phyloP scores from a whole-genome alignment of 768 basidiomycete species.

The Agaricus subrufescens region DNA sequence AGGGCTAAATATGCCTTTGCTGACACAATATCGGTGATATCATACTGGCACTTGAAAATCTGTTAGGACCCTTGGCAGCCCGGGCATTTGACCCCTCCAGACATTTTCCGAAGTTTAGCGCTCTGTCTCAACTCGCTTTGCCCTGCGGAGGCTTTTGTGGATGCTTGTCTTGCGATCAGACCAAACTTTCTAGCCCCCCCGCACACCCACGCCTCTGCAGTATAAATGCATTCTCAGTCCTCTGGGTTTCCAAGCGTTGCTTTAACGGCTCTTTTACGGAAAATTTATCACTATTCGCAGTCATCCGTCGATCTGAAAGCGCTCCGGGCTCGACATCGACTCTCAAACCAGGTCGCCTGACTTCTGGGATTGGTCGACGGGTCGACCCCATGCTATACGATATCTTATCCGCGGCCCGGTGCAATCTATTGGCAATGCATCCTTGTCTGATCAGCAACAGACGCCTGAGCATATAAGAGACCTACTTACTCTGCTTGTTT shows the following conservation, averaged over 20 bases:
- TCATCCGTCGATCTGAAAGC: neutral
- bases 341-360: neutral
- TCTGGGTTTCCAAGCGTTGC: neutral
- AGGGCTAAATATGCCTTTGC: neutral
- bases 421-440: neutral
- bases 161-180: no score
- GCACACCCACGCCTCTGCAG: no score
- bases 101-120: constrained; percentile 9
- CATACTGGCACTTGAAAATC: neutral
- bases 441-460: neutral
- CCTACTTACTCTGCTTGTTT: neutral
- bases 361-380: neutral
- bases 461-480: neutral
- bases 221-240: no score
- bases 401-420: neutral
- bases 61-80: neutral
- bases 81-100: constrained; percentile 3
- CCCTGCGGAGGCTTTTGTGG: no score
- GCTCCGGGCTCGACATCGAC: neutral
- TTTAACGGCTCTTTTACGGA: constrained; percentile 4
- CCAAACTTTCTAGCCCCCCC: no score
- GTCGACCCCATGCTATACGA: neutral
- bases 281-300: neutral
- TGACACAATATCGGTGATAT: neutral
- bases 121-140: neutral